Evolutionary conservation across 1,284 basidiomycete species (phyloP), one percentile per base, ranked within the genome.

Genomic region (Gymnopus androsaceus): DNA sequence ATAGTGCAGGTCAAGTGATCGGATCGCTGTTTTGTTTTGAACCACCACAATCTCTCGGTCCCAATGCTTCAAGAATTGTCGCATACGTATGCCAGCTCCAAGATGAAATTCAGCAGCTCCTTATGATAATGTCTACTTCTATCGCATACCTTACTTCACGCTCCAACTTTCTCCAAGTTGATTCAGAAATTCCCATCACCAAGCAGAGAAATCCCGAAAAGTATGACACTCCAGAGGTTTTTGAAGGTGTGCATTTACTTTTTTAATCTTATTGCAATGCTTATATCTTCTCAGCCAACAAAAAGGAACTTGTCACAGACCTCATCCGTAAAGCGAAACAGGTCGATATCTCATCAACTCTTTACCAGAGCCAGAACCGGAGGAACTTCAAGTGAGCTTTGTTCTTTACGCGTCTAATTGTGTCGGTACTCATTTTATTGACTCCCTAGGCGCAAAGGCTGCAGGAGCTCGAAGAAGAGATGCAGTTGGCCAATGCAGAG

Each of bases 61-160:
- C 48, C 75, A 77, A 90, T 91, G 88, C 88, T 90, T 79, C 85
- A 89, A 80, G 88, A 91, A 84, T 74, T 90, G 69, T 84, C 88
- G 70, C 84, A 88, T 77, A 92, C 85, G 89, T 73, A 90, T 92
- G 70, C 30, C 90, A 92, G 71, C 83, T 92, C 61, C 89, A 92
- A 76, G 88, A 92, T 82, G 90, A 90, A 72, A 90, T 91, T 59
- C n/a, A n/a, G n/a, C n/a, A 92, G 88, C 81, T 93, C 65, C 80
- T 93, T 61, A 84, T 80, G 61, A 92, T 93, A 69, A 92, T 92
- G 90, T 86, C 87, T 54, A 85, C 81, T 61, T 87, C 78, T 61
- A 81, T 93, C 59, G 77, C 79, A 41, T 92, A 93, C 72, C 79
- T 93, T 57, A 88, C 87, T 5, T 80, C 84, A 30, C 81, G 85